Evolutionary conservation across 2,329 filamentous ascomycete genomes (phyloP).

Genomic region (Colletotrichum orchidophilum): DNA sequence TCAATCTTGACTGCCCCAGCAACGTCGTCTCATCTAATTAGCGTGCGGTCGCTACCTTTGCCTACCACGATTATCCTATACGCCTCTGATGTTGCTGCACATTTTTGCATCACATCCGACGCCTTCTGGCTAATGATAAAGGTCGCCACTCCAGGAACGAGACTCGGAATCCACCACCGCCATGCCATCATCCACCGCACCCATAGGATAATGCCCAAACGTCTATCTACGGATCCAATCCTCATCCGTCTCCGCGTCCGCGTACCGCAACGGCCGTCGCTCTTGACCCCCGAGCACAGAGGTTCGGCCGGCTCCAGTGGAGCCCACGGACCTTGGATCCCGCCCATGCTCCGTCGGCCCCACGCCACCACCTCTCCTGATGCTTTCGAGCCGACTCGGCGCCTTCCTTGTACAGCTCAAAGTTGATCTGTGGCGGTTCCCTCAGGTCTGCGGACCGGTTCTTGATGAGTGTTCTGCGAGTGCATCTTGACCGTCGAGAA

Average conservation of each 20-base stretch:
- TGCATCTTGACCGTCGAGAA: constrained; percentile 39
- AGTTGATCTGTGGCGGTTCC: constrained; percentile 70
- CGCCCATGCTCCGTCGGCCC: constrained; percentile 14
- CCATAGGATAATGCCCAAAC: constrained; percentile 68
- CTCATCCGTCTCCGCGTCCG: constrained; percentile 49
- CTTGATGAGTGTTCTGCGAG: constrained; percentile 65
- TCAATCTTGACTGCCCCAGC: not conserved
- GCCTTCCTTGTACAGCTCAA: constrained; percentile 63
- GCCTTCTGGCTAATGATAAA: constrained; percentile 71
- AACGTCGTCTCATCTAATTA: not conserved
- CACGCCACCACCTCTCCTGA: constrained; percentile 42
- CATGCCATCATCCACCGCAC: constrained; percentile 59
- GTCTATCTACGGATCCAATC: constrained; percentile 51
- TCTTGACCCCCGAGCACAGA: constrained; percentile 26
- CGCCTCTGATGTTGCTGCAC: not conserved
- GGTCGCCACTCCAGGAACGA: constrained; percentile 51
- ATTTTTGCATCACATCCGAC: constrained; percentile 48
- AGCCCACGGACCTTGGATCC: constrained; percentile 19
- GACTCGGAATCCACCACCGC: constrained; percentile 68
- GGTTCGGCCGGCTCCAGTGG: constrained; percentile 38
- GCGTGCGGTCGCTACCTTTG: not conserved
- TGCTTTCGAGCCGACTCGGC: constrained; percentile 53
- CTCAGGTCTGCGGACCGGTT: constrained; percentile 68
- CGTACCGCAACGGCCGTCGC: constrained; percentile 35
- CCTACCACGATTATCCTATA: not conserved